phyloP scores from a whole-genome alignment of 2,329 filamentous ascomycete species.

The Cladophialophora bantiana region DNA sequence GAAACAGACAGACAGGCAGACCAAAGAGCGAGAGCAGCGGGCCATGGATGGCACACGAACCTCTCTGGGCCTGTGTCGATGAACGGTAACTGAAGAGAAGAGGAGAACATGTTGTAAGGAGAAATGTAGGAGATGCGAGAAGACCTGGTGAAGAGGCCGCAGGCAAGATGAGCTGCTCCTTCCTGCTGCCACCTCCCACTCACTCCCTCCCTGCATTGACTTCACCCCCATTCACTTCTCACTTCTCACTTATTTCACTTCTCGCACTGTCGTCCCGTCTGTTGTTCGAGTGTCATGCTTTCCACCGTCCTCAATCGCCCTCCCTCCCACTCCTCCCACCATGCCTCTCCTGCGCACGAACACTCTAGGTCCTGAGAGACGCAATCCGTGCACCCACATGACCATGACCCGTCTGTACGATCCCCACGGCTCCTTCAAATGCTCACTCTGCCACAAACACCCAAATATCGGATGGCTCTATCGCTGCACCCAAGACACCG shows the following conservation, averaged over 20 bases:
- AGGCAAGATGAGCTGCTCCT: neutral
- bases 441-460: constrained; percentile 63
- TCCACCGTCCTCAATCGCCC: neutral
- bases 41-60: neutral
- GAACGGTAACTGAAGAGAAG: neutral
- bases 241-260: constrained; percentile 1
- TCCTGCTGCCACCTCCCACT: neutral
- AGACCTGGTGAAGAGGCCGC: neutral
- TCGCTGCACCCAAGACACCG: constrained; percentile 71
- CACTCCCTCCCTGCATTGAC: neutral
- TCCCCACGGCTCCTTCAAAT: constrained; percentile 58
- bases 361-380: constrained; percentile 29
- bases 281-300: constrained; percentile 4
- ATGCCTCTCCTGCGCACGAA: constrained; percentile 35
- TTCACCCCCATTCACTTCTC: neutral
- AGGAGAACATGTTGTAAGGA: neutral
- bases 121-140: neutral
- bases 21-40: neutral
- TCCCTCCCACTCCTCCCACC: neutral
- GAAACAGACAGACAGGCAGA: too few relatives aligned
- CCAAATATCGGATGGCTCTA: constrained; percentile 75
- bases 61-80: neutral
- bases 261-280: neutral
- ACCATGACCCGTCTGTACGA: constrained; percentile 69
- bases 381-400: constrained; percentile 67